phyloP scores from a whole-genome alignment of 495 filamentous ascomycete genomes.

The Penicillium paxilli region DNA sequence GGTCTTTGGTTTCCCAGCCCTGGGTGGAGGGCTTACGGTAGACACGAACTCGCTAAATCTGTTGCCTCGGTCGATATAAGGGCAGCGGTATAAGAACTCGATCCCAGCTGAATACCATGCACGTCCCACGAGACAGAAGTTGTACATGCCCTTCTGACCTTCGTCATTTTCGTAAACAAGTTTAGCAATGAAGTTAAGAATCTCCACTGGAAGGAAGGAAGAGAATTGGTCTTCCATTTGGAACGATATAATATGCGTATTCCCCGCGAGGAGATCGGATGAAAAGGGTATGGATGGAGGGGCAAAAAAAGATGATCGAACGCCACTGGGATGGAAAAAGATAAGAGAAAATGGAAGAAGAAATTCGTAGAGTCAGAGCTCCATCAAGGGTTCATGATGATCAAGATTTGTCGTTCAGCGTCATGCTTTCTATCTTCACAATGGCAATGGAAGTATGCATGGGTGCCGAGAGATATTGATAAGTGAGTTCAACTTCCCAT shows the following conservation, averaged over 20 bases:
- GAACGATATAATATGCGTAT: neutral
- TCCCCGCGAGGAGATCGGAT: neutral
- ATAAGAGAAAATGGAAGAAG: neutral
- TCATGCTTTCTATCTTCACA: neutral
- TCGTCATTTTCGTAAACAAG: constrained; percentile 10
- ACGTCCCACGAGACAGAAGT: constrained; percentile 57
- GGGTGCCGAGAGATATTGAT: neutral
- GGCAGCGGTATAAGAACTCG: constrained; percentile 55
- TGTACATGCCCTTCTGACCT: constrained; percentile 33
- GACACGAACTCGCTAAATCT: constrained; percentile 60
- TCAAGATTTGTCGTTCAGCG: no score
- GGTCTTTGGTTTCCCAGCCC: constrained; percentile 44
- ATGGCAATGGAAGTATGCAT: neutral
- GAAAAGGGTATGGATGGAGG: no score
- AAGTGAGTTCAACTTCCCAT: neutral
- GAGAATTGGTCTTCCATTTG: neutral
- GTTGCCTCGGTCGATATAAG: constrained; percentile 45
- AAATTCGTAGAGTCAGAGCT: no score
- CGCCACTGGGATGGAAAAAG: no score
- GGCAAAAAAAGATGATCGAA: no score
- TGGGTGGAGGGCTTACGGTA: constrained; percentile 64
- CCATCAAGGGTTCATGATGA: neutral
- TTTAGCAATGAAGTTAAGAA: constrained; percentile 49
- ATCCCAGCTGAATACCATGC: constrained; percentile 65
- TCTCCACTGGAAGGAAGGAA: constrained; percentile 47